Evolutionary conservation across 2,329 filamentous ascomycete species (phyloP).

Genomic region (Seiridium unicorne): DNA sequence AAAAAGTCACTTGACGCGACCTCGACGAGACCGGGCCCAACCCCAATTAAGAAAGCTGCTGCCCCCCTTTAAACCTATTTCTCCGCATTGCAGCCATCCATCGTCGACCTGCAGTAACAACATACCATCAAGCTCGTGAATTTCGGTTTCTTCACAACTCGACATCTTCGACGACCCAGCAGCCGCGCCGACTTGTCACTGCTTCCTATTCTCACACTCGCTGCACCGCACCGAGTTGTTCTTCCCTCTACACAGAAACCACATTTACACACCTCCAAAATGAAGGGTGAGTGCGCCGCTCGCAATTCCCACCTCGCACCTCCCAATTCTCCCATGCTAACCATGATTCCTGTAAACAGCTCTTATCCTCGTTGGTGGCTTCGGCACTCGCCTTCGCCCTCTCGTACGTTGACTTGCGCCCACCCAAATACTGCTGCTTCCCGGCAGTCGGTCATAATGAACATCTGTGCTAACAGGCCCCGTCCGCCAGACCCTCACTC

Average conservation of each 20-base stretch:
- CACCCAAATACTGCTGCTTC: not conserved
- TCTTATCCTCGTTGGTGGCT: conserved; percentile 98
- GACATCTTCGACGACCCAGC: not conserved
- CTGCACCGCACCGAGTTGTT: not conserved
- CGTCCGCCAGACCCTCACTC: conserved; percentile 76
- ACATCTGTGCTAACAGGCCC: conserved; percentile 5
- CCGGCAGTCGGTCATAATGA: not conserved
- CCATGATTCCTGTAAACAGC: conserved; percentile 48
- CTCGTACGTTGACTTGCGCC: conserved; percentile 60
- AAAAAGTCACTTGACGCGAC: conserved; percentile 1
- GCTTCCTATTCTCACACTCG: conserved; percentile 2
- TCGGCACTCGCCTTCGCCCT: conserved; percentile 95
- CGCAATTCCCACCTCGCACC: not conserved
- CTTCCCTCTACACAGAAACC: not conserved
- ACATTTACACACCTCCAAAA: conserved; percentile 16
- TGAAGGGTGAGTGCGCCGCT: conserved; percentile 38
- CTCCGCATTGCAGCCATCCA: conserved; percentile 1
- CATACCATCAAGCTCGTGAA: not conserved
- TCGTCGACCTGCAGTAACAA: not conserved
- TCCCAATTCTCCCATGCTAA: conserved; percentile 14
- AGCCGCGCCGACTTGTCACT: not conserved
- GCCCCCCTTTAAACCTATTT: not conserved
- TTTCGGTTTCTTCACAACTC: not conserved
- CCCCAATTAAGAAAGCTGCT: not conserved
- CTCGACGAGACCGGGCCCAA: not conserved